These are phyloP conservation scores for Pythium myriotylum DNA, from an alignment of 352 stramenopile genomes.

Conservation along the genomic window DNA sequence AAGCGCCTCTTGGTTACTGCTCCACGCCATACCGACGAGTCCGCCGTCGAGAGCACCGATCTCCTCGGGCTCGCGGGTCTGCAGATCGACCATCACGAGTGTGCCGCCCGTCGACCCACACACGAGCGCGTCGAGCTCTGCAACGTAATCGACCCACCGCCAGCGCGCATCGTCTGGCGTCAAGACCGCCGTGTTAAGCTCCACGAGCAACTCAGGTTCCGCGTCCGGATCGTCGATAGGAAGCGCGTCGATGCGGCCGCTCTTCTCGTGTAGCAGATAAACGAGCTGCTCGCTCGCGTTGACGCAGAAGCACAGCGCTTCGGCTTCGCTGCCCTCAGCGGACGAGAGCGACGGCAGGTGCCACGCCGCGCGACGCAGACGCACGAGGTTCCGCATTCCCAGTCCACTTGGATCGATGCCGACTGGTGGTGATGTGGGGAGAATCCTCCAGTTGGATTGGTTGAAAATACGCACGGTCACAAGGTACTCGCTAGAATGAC, in stretches of 20 bases:
- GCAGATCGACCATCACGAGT: constrained; percentile 57
- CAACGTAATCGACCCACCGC: constrained; percentile 67
- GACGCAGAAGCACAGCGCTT: constrained; percentile 29
- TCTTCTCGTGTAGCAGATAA: constrained; percentile 26
- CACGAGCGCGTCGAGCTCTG: constrained; percentile 59
- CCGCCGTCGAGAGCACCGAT: constrained; percentile 69
- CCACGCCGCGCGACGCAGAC: constrained; percentile 51
- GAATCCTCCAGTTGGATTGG: constrained; percentile 6
- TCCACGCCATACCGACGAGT: constrained; percentile 66
- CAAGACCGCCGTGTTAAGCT: constrained; percentile 32
- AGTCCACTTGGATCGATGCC: too few relatives aligned
- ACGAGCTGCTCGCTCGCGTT: constrained; percentile 35
- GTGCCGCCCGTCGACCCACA: constrained; percentile 51
- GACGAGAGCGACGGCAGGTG: constrained; percentile 20
- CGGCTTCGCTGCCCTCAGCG: not conserved
- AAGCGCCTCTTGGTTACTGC: constrained; percentile 68
- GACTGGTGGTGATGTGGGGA: too few relatives aligned
- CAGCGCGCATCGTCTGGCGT: constrained; percentile 30
- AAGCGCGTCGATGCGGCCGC: constrained; percentile 23
- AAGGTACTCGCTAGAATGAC: constrained; percentile 5
- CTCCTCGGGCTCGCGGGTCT: constrained; percentile 52
- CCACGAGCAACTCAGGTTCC: constrained; percentile 35
- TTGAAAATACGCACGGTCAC: too few relatives aligned
- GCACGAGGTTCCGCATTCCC: constrained; percentile 63
- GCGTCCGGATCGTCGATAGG: constrained; percentile 29